phyloP scores from a whole-genome alignment of 2,329 filamentous ascomycete genomes.

The Cordyceps fumosorosea region DNA sequence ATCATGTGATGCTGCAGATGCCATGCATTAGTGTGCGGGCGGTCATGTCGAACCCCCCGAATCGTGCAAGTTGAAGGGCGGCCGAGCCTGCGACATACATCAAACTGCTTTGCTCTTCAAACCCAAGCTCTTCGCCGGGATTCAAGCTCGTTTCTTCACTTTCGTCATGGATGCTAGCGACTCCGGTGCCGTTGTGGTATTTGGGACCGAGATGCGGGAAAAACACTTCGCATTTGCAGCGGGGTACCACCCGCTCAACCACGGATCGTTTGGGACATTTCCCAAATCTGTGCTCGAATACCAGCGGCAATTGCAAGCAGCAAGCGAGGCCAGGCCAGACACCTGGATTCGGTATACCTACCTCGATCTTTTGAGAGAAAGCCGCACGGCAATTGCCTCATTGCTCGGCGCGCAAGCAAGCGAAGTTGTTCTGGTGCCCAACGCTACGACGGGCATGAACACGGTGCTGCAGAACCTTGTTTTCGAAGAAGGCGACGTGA shows the following conservation, averaged over 20 bases:
- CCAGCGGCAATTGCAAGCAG: constrained; percentile 46
- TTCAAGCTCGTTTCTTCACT: no score
- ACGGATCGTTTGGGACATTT: constrained; percentile 62
- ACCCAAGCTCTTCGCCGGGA: no score
- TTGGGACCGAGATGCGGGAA: constrained; percentile 24
- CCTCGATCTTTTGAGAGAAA: constrained; percentile 45
- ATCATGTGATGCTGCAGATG: neutral
- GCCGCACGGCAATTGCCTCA: constrained; percentile 53
- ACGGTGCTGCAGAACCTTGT: constrained; percentile 59
- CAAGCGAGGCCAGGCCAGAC: constrained; percentile 56
- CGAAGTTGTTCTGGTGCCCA: constrained; percentile 61
- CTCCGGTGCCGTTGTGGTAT: neutral
- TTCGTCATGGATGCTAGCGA: neutral
- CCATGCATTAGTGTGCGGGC: no score
- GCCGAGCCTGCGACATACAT: no score
- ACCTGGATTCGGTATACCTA: constrained; percentile 57
- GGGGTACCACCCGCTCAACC: constrained; percentile 28
- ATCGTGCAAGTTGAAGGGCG: no score
- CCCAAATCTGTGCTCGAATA: constrained; percentile 48
- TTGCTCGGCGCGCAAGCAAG: constrained; percentile 52
- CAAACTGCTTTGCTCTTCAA: no score
- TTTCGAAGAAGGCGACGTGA: constrained; percentile 54
- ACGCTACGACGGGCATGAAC: constrained; percentile 64
- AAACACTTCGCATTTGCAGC: constrained; percentile 26
- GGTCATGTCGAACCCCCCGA: no score